These are phyloP conservation scores for Dendrostoma leiphaemia DNA, from an alignment of 2,329 filamentous ascomycete species.

Conservation along the genomic window DNA sequence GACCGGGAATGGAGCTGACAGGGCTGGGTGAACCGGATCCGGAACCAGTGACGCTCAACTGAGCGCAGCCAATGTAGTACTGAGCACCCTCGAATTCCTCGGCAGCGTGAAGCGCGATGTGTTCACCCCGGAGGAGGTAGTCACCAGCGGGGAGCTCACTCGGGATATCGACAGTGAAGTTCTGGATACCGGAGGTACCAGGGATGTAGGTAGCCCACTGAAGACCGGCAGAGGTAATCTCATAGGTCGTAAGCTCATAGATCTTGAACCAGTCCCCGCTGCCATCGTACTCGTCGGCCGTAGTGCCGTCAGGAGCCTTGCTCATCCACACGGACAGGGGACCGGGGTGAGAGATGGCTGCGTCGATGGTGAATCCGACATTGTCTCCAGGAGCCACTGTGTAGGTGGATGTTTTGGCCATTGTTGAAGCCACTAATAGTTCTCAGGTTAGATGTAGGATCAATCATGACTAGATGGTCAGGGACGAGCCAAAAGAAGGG, in stretches of 20 bases:
- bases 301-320: slow-evolving; percentile 30
- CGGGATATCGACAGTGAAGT: slow-evolving; percentile 34
- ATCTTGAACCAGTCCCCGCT: slow-evolving; percentile 36
- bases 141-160: slow-evolving; percentile 32
- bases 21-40: slow-evolving; percentile 28
- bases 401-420: slow-evolving; percentile 34
- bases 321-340: slow-evolving; percentile 38
- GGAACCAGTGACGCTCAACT: slow-evolving; percentile 31
- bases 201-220: slow-evolving; percentile 28
- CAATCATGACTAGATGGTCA: neutral
- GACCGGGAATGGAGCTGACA: slow-evolving; percentile 32
- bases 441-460: neutral
- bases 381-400: slow-evolving; percentile 36
- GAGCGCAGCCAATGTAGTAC: slow-evolving; percentile 38
- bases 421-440: slow-evolving; percentile 28
- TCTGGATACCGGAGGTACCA: slow-evolving; percentile 18
- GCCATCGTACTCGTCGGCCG: slow-evolving; percentile 30
- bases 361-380: slow-evolving; percentile 39
- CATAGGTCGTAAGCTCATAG: slow-evolving; percentile 30
- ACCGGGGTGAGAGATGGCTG: slow-evolving; percentile 35
- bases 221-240: slow-evolving; percentile 28
- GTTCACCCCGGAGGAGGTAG: slow-evolving; percentile 41
- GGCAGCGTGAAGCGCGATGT: slow-evolving; percentile 38
- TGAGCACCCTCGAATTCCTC: slow-evolving; percentile 31
- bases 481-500: neutral